Evolutionary conservation across 768 basidiomycete genomes (phyloP), one percentile per base, ranked within the genome.

Genomic region (Calocera cornea): DNA sequence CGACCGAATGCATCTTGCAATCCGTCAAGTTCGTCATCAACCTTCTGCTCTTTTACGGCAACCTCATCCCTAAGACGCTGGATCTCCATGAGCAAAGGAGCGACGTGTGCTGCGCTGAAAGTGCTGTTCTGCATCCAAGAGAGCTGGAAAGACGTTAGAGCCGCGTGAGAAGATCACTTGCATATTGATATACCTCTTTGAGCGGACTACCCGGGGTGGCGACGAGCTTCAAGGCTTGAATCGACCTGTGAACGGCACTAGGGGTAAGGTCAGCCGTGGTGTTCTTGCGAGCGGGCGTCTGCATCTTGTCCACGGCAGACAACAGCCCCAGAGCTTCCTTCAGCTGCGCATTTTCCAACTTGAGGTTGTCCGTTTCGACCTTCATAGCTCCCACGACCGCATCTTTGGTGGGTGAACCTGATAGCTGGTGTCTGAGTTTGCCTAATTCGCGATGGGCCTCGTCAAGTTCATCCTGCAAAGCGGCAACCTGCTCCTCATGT

Each of bases 21-120:
- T 65, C 87, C 85, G 73, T 92, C 90, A 17, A 95, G 80, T 75
- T 94, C 93, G 73, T 92, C 87, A 71, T 95, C 93, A 66, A 95
- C 89, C 71, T 84, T 88, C 38, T 88, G 86, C 73, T 95, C 92
- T 11, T 91, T 92, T 1, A 74, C 80, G 69, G 88, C 87, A 31
- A 94, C 85, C 71, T 93, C 87, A 19, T 79, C 79, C 71, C 92
- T 87, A 40, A 94, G 78, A 27, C 87, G 83, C 64, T 79, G 80
- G 64, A 93, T 89, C 74, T 93, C 88, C 1, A 80, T 77, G n/a
- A 91, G 74, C 19, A 90, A 76, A 34, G 88, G 88, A 1, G 86
- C 79, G 54, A 72, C 71, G 27, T 73, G 72, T 1, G 83, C 76
- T 14, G 83, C 80, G 3, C 81, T 80, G 68, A 88, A 87, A 2